Evolutionary conservation across 805 yeast species (phyloP), one percentile per base, ranked within the genome.

Genomic region (Cyberlindnera suaveolens): DNA sequence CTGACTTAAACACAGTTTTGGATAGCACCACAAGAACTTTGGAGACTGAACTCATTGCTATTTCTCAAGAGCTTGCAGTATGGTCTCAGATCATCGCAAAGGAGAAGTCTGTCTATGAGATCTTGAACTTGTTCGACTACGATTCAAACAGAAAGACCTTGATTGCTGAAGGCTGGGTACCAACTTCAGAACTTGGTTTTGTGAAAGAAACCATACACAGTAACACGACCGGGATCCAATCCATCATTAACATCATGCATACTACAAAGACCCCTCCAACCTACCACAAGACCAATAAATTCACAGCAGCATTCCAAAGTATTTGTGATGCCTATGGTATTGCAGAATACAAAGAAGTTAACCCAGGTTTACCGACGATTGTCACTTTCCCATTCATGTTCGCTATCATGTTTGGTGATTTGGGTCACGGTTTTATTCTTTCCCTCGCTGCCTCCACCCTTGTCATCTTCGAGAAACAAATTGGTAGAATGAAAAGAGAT

Each of bases 361-460:
- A 93, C 63, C 96, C 99, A 2, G 99, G 96, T 44, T 71, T 93
- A 52, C 91, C 99, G 10, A 90, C 99, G 1, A 78, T 88, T 38
- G 83, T 93, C 19, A 93, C 99, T 0, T 93, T 93, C 70, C 99
- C 99, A 27, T 93, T 93, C 64, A 85, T 93, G 95, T 93, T 93
- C 68, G 98, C 99, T 34, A 84, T 93, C 55, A 93, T 93, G 99
- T 93, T 93, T 72, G 99, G 99, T 72, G 99, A 93, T 68, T 62
- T 90, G 45, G 99, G 99, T 17, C 99, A 93, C 67, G 99, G 99
- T 15, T 75, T 89, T 47, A 77, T 93, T 41, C 69, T 93, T 64
- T 73, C 83, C 47, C 64, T 84, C 46, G 88, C 88, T 14, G 96
- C 95, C 1, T 63, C 78, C 40, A 65, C 68, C 31, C 68, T 93